Evolutionary conservation across 768 basidiomycete species (phyloP).

Genomic region (Hygrocybe coccinea): DNA sequence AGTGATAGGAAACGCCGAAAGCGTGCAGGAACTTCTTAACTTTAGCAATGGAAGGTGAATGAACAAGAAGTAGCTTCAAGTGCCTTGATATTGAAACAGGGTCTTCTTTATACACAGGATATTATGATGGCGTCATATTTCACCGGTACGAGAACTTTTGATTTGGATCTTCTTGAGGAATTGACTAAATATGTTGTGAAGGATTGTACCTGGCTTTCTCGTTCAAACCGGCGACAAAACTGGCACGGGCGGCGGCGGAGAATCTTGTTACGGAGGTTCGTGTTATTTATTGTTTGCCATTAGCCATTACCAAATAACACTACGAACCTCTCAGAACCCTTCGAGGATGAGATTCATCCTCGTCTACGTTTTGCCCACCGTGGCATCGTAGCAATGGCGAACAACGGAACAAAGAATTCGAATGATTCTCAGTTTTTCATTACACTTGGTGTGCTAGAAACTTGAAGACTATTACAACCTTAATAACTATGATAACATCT

Average conservation of each 20-base stretch:
- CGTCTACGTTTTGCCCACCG: constrained; percentile 85
- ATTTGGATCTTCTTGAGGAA: not conserved
- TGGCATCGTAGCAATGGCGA: constrained; percentile 92
- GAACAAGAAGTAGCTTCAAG: constrained; percentile 16
- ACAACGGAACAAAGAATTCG: constrained; percentile 77
- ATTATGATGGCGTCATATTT: constrained; percentile 94
- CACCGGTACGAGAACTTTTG: constrained; percentile 63
- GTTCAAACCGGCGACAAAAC: constrained; percentile 94
- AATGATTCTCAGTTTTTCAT: constrained; percentile 97
- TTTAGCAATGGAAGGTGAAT: constrained; percentile 83
- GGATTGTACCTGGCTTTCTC: constrained; percentile 86
- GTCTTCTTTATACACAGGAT: constrained; percentile 48
- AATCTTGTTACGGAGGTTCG: constrained; percentile 88
- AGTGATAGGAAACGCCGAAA: constrained; percentile 80
- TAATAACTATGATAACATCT: not conserved
- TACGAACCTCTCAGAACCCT: constrained; percentile 57
- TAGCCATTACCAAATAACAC: not conserved
- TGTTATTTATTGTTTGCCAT: not conserved
- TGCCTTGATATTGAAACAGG: constrained; percentile 9
- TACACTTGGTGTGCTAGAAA: constrained; percentile 60
- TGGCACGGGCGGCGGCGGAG: constrained; percentile 86
- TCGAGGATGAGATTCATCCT: constrained; percentile 92
- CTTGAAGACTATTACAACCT: not conserved
- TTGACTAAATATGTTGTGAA: constrained; percentile 19
- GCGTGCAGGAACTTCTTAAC: constrained; percentile 88